Conservation (phyloP, 2,329 filamentous ascomycete species). For the Polychaeton citri region DNA sequence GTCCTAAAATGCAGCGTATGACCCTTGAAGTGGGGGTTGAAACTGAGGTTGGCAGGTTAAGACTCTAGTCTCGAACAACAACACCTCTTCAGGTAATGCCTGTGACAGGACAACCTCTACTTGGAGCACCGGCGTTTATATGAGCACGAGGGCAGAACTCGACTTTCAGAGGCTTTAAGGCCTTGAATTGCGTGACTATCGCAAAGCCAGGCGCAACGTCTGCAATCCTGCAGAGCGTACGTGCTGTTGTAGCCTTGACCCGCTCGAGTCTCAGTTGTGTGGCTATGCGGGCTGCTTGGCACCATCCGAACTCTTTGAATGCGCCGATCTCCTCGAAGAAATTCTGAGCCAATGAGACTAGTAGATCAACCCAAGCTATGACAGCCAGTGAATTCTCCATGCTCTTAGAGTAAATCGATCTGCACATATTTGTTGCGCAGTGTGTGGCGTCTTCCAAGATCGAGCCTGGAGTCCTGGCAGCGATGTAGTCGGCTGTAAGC, state of each 20-base stretch:
- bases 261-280: constrained; percentile 1
- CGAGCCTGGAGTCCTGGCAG: background rate
- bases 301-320: constrained; percentile 5
- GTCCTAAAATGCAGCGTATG: too few species aligned
- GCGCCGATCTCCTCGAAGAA: constrained; percentile 6
- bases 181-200: background rate
- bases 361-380: constrained; percentile 1
- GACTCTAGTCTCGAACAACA: too few species aligned
- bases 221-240: constrained; percentile 6
- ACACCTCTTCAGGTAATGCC: too few species aligned
- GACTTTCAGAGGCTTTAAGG: background rate
- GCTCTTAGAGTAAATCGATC: constrained; percentile 4
- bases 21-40: too few species aligned
- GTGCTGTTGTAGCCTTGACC: constrained; percentile 3
- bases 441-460: constrained; percentile 19
- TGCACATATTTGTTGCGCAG: constrained; percentile 3
- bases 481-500: background rate
- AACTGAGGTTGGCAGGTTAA: too few species aligned
- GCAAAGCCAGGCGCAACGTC: constrained; percentile 1
- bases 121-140: too few species aligned
- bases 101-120: background rate
- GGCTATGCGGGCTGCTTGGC: constrained; percentile 2
- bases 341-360: constrained; percentile 4
- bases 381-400: background rate
- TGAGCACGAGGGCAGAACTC: background rate